phyloP scores from a whole-genome alignment of 1,139 yeast genomes.

The Kodamaea derodonti region DNA sequence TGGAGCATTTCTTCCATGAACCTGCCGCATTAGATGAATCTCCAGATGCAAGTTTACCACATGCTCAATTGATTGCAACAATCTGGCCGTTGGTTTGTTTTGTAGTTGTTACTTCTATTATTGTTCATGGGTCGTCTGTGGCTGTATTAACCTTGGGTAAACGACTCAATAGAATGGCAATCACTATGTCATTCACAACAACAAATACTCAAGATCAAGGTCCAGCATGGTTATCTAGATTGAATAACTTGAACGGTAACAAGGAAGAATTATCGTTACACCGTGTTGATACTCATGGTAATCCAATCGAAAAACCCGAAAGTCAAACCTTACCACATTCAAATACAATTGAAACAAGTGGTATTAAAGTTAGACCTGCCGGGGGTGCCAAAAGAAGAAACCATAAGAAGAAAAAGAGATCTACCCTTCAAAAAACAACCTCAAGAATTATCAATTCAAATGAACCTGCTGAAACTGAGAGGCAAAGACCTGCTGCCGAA shows the following conservation, averaged over 20 bases:
- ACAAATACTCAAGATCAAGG: conserved; percentile 62
- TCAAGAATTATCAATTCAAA: conserved; percentile 1
- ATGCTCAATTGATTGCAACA: conserved; percentile 66
- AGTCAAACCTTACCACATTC: conserved; percentile 17
- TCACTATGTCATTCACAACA: conserved; percentile 82
- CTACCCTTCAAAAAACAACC: conserved; percentile 5
- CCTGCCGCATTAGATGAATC: conserved; percentile 58
- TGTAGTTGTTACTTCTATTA: conserved; percentile 77
- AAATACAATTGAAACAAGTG: conserved; percentile 57
- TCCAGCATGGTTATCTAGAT: conserved; percentile 78
- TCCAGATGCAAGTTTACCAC: conserved; percentile 52
- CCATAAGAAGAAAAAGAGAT: conserved; percentile 33
- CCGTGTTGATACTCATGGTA: conserved; percentile 58
- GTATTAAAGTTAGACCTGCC: conserved; percentile 69
- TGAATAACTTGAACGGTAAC: conserved; percentile 71
- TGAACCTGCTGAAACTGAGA: conserved; percentile 23
- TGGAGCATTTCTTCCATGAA: conserved; percentile 56
- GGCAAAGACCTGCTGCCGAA: conserved; percentile 40
- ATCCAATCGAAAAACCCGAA: conserved; percentile 7
- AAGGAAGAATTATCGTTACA: conserved; percentile 78
- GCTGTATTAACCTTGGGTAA: conserved; percentile 90
- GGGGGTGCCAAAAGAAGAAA: conserved; percentile 65
- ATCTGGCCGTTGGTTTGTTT: conserved; percentile 93
- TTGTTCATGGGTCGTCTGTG: conserved; percentile 95
- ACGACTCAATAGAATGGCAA: conserved; percentile 85